Evolutionary conservation across 2,329 filamentous ascomycete species (phyloP), one percentile per base, ranked within the genome.

Genomic region (Tolypocladium guangdongense): DNA sequence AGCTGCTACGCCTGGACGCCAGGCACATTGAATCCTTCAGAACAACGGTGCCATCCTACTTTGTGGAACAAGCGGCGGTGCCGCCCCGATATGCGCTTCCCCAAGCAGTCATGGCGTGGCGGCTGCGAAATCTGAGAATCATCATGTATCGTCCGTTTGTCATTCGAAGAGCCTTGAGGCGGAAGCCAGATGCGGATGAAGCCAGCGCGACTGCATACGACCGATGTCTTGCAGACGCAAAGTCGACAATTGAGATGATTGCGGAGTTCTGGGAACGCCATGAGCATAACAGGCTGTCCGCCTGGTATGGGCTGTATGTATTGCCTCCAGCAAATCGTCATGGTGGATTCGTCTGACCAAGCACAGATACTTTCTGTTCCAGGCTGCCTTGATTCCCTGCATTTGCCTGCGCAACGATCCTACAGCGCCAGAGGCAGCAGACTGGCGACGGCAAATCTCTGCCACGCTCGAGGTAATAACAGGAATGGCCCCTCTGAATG

Each of bases 81-180:
- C 68, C 69, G 1, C 52, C 62, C 1, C 66, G 67, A 43, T 76
- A 70, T 52, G 62, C 65, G 0, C 65, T 74, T 12, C 64, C 68
- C 1, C 71, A 74, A 27, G 66, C 66, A 4, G 68, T 75, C 22
- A 71, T 74, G 62, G 65, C 65, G 49, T 75, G 73, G 71, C 66
- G 74, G 14, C 65, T 66, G 39, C 65, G 70, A 7, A 77, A 77
- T 52, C 63, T 77, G 39, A 66, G 72, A 20, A 74, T 77, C 58
- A 71, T 77, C 51, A 74, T 75, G 66, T 75, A 74, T 55, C 63
- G 74, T 4, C 70, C 74, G 0, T 75, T 74, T 50, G 68, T 77
- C 20, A 72, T 76, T 27, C 68, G 70, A 4, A 65, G 64, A 52
- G 68, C 62, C 22, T 61, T 66, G 33, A 55, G 59, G 35, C 55